Percentiles rank a stretch among this genome's conserved stretches.
phyloP scores from a whole-genome alignment of 306 rosid genomes.

The Trifolium repens region DNA sequence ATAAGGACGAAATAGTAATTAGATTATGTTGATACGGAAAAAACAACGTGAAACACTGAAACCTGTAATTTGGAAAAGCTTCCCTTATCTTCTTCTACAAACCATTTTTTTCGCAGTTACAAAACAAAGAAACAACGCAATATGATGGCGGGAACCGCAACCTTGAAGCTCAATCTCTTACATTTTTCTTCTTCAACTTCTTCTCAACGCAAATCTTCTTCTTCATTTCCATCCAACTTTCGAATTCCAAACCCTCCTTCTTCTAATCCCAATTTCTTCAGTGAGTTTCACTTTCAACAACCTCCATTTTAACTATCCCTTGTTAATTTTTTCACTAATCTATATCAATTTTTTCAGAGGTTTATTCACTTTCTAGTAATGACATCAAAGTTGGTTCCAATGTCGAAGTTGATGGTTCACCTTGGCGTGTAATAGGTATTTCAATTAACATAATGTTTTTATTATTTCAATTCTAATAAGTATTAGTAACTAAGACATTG shows the following conservation, averaged over 20 bases:
- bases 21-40: too few species aligned
- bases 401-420: slow-evolving; percentile 90
- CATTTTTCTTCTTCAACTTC: slow-evolving; percentile 55
- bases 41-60: too few species aligned
- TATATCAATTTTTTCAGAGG: slow-evolving; percentile 48
- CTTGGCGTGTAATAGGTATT: slow-evolving; percentile 83
- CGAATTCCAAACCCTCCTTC: slow-evolving; percentile 43
- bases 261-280: slow-evolving; percentile 52
- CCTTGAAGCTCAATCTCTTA: slow-evolving; percentile 52
- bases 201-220: slow-evolving; percentile 32
- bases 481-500: too few species aligned
- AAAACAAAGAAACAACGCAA: not conserved
- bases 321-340: not conserved
- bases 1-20: too few species aligned
- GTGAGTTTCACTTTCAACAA: slow-evolving; percentile 43
- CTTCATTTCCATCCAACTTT: slow-evolving; percentile 50
- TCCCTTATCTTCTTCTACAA: slow-evolving; percentile 31
- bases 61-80: not conserved
- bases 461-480: not conserved
- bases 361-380: slow-evolving; percentile 81
- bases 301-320: not conserved
- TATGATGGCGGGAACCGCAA: slow-evolving; percentile 64
- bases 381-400: slow-evolving; percentile 89
- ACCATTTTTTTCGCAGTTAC: not conserved
- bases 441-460: not conserved